Base-by-base conservation (phyloP, 176 grass and related monocot species). In the Aegilops bicornis region DNA sequence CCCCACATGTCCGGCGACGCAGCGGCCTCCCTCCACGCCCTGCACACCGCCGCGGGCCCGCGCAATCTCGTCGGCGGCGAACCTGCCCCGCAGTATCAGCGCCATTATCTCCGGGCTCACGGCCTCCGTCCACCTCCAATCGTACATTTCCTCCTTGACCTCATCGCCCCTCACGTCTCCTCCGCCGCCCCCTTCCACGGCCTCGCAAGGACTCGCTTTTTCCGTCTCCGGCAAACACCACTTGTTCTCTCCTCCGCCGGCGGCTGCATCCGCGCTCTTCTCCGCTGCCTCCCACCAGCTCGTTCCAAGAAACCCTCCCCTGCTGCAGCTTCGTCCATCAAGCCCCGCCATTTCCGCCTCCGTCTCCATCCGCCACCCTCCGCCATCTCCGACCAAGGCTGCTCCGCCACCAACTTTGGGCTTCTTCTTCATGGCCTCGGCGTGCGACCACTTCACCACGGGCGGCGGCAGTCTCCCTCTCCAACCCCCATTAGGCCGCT, bases 21-120 rank as follows among this genome's bases (percentile, higher is more conserved):
- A 32, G 31, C 73, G 29, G 67, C 92, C 24, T 80, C 83, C 50
- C 79, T 63, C 92, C 92, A 93, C 47, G 73, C 79, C 82, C 74
- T 77, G 92, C 92, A 93, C 24, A 93, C 92, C 73, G n/a, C 81
- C 86, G 92, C 78, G 60, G 86, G 50, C 35, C 85, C 76, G 76
- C 92, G 88, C 83, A 47, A 91, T 48, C 15, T 81, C 92, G 76
- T 94, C 92, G 16, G 86, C 56, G 39, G 86, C 22, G 30, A 89
- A 1, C 19, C 84, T 83, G 31, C 83, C 83, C 75, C 43, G 76
- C 36, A 91, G 84, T 45, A 94, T 31, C n/a, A 91, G 69, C 22
- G 86, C 86, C 84, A 91, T 68, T 11, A 94, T 79, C 76, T 91
- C 92, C 54, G 89, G 75, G 79, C 74, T 91, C 89, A 87, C 81